These are phyloP conservation scores for Pyrenochaeta sp. DNA, from an alignment of 2,329 filamentous ascomycete species.

Conservation along the genomic window DNA sequence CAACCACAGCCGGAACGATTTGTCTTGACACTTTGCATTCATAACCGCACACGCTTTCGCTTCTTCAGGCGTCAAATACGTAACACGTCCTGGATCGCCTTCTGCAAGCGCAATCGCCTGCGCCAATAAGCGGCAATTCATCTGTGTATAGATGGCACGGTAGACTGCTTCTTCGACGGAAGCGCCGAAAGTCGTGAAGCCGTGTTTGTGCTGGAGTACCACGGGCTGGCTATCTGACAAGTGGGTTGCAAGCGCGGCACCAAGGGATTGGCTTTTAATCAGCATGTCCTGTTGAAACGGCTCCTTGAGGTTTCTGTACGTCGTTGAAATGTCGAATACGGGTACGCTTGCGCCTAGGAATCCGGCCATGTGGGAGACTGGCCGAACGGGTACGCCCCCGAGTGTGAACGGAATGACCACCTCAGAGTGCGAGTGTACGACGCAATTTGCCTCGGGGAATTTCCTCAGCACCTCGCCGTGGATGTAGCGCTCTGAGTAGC, in stretches of 20 bases:
- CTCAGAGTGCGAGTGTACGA: slow-evolving; percentile 53
- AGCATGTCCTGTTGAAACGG: slow-evolving; percentile 33
- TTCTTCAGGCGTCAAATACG: slow-evolving; percentile 47
- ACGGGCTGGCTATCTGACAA: slow-evolving; percentile 28
- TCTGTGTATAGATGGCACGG: slow-evolving; percentile 51
- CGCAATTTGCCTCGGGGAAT: slow-evolving; percentile 50
- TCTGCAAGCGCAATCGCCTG: slow-evolving; percentile 40
- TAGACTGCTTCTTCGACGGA: slow-evolving; percentile 54
- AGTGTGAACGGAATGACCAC: slow-evolving; percentile 52
- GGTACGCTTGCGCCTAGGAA: slow-evolving; percentile 41
- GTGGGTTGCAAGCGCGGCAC: slow-evolving; percentile 29
- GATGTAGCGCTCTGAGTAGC: slow-evolving; percentile 55
- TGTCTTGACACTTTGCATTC: slow-evolving; percentile 41
- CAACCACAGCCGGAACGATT: slow-evolving; percentile 53
- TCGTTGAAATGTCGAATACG: slow-evolving; percentile 19
- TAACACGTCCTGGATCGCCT: slow-evolving; percentile 33
- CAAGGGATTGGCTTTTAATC: slow-evolving; percentile 31
- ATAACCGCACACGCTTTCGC: slow-evolving; percentile 47
- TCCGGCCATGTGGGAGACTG: slow-evolving; percentile 52
- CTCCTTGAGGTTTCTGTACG: slow-evolving; percentile 37
- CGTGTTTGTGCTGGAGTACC: slow-evolving; percentile 54
- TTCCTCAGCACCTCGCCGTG: slow-evolving; percentile 51
- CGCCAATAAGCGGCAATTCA: slow-evolving; percentile 45
- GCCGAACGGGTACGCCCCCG: slow-evolving; percentile 41
- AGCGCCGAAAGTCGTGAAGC: slow-evolving; percentile 51